Conservation (phyloP, 129 eudicot species). For the Ambrosia trifida region DNA sequence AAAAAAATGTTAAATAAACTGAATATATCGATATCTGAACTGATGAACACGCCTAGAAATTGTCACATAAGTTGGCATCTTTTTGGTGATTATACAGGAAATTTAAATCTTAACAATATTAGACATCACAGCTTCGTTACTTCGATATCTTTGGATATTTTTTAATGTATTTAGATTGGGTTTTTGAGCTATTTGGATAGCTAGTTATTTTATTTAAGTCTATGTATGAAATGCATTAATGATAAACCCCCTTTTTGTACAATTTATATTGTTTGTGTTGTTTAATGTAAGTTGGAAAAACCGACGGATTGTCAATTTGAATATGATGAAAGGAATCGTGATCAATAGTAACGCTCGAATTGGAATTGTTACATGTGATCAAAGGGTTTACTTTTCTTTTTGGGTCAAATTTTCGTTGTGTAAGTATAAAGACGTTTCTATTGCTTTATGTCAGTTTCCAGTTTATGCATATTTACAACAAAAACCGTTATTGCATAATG, state of each 20-base stretch:
- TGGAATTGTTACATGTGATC: background rate
- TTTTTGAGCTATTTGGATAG: no score
- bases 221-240: background rate
- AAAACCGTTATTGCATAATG: background rate
- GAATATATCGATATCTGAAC: no score
- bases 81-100: no score
- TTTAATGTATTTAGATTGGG: no score
- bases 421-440: background rate
- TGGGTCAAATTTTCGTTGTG: background rate
- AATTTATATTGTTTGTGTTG: background rate
- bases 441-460: constrained; percentile 7
- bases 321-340: background rate
- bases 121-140: no score
- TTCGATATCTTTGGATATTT: no score
- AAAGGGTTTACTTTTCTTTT: background rate
- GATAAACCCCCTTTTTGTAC: background rate
- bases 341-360: background rate
- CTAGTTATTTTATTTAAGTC: background rate
- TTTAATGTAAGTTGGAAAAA: background rate
- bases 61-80: no score
- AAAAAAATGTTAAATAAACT: no score
- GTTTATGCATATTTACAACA: background rate
- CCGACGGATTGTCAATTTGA: background rate
- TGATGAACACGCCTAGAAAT: no score
- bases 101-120: no score